phyloP scores from a whole-genome alignment of 805 yeast genomes.

The Saccharomyces paradoxus region DNA sequence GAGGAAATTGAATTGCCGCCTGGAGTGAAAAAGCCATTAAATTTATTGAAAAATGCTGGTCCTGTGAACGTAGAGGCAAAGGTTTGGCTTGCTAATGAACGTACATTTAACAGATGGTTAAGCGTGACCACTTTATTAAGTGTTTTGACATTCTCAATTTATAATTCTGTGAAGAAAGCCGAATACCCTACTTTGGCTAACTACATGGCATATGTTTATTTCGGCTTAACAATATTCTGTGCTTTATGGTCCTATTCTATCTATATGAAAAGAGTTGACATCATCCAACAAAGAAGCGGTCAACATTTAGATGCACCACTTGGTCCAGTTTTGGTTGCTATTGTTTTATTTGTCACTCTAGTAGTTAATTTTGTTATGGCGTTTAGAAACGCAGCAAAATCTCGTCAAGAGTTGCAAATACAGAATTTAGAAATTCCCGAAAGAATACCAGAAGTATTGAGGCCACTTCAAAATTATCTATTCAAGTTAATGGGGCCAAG shows the following conservation, averaged over 20 bases:
- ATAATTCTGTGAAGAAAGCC: slow-evolving; percentile 63
- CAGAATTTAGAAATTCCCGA: neutral
- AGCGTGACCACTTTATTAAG: slow-evolving; percentile 80
- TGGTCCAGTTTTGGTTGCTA: slow-evolving; percentile 78
- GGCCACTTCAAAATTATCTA: slow-evolving; percentile 25
- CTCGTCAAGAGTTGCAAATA: neutral
- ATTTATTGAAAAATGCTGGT: slow-evolving; percentile 77
- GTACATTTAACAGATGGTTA: slow-evolving; percentile 94
- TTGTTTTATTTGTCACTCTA: slow-evolving; percentile 59
- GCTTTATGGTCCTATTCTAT: slow-evolving; percentile 85
- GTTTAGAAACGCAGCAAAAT: slow-evolving; percentile 35
- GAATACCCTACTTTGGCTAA: slow-evolving; percentile 58
- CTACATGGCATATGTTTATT: slow-evolving; percentile 67
- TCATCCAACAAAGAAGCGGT: slow-evolving; percentile 76
- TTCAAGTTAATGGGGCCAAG: slow-evolving; percentile 31
- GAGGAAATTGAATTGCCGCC: slow-evolving; percentile 80
- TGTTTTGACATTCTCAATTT: slow-evolving; percentile 75
- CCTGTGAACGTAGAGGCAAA: slow-evolving; percentile 93
- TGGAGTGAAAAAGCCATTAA: slow-evolving; percentile 78
- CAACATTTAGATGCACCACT: slow-evolving; percentile 80
- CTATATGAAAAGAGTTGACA: slow-evolving; percentile 59
- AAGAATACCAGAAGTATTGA: slow-evolving; percentile 15
- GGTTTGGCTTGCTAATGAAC: slow-evolving; percentile 97
- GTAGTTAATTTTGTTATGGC: slow-evolving; percentile 67
- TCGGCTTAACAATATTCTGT: slow-evolving; percentile 70